Base-by-base conservation (phyloP, 202 grass and related monocot genomes). In the Zizania palustris region DNA sequence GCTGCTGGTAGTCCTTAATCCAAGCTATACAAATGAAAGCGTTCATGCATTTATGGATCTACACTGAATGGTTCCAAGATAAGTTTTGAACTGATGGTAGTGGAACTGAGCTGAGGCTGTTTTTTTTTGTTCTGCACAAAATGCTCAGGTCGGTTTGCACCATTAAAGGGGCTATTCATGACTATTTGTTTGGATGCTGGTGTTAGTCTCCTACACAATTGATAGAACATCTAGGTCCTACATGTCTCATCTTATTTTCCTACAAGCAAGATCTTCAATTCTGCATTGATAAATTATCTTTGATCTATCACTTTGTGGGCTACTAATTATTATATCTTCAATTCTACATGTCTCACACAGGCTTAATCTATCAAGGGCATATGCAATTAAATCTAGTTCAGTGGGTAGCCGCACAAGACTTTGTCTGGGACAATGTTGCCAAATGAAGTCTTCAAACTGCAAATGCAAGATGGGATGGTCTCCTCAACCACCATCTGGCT, bases 381-480 rank as follows among this genome's bases (percentile, higher is more conserved):
- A 77, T 60, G 77, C 89, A 79, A 55, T 76, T 77, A 88, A 85
- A 82, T 83, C 77, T 57, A 78, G 74, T 46, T 77, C 76, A 45
- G 22, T 55, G 74, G 72, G 76, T 6, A 66, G 80, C 57, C 62
- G 65, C 44, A 63, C 75, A 36, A 57, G 80, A 66, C 72, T 90
- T 72, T 86, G 62, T 60, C 45, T 76, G 51, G 79, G 74, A 45
- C 76, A 83, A 69, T 75, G 70, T 56, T 75, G 63, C 15, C 67
- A 10, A 62, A 87, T 45, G 61, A 92, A 82, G 50, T 71, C 73
- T 59, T 51, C 53, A 36, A 33, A 82, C 61, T 83, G 84, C 60
- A 90, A 88, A 81, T 76, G 71, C 60, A 76, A 61, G 39, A 61
- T 83, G 16, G 40, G 81, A 53, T 79, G 75, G 84, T 83, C 69